These are phyloP conservation scores for Wakefieldia striispora DNA, from an alignment of 768 basidiomycete species.

Conservation along the genomic window DNA sequence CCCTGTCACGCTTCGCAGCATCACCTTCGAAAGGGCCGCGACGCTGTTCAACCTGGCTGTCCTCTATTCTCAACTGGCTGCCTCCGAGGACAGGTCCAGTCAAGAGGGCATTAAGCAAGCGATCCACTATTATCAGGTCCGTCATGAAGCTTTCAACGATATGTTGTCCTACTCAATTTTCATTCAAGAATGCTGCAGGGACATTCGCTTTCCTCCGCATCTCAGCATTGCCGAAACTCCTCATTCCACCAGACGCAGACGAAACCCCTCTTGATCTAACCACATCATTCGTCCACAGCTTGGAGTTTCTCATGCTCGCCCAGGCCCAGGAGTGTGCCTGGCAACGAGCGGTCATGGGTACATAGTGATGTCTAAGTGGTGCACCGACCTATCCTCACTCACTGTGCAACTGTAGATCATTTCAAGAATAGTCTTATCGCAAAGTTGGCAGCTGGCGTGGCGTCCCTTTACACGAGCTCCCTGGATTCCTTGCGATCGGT, in stretches of 20 bases:
- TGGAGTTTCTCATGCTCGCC: conserved; percentile 81
- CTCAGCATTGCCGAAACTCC: conserved; percentile 52
- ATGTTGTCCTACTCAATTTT: conserved; percentile 14
- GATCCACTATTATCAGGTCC: conserved; percentile 66
- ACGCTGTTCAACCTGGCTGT: conserved; percentile 86
- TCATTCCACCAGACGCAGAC: conserved; percentile 46
- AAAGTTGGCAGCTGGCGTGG: conserved; percentile 74
- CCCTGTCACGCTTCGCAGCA: conserved; percentile 64
- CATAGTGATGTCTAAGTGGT: conserved; percentile 3
- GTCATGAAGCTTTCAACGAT: neutral
- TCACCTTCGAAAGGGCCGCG: conserved; percentile 79
- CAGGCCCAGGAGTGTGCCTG: conserved; percentile 97
- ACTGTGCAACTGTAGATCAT: conserved; percentile 27
- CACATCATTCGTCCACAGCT: conserved; percentile 51
- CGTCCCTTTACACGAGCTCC: conserved; percentile 62
- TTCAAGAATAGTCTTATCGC: conserved; percentile 83
- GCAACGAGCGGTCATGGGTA: conserved; percentile 88
- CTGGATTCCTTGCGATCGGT: conserved; percentile 43
- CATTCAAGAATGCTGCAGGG: conserved; percentile 65
- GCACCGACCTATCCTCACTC: neutral
- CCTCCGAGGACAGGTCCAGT: conserved; percentile 63
- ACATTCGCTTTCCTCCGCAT: conserved; percentile 59
- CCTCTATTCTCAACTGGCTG: conserved; percentile 79
- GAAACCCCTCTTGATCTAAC: conserved; percentile 68
- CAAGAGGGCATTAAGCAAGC: conserved; percentile 85